Conservation (phyloP, 2,329 filamentous ascomycete species). For the Fusarium devonianum region DNA sequence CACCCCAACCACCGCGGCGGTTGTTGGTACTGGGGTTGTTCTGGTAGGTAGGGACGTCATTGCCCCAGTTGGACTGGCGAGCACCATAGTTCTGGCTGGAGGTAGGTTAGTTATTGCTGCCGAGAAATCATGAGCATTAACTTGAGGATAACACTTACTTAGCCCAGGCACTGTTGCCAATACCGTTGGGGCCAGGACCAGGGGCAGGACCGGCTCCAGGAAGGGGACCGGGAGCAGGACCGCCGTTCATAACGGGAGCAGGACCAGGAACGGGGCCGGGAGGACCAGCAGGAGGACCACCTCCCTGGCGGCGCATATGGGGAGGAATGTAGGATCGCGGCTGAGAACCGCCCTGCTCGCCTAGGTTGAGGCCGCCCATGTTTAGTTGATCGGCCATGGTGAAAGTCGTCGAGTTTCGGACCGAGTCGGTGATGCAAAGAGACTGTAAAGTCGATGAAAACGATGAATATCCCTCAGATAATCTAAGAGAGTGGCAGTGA, state of each 20-base stretch:
- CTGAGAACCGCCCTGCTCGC: conserved; percentile 45
- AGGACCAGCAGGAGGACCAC: conserved; percentile 18
- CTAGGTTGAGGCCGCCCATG: conserved; percentile 77
- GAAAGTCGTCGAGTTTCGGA: conserved; percentile 42
- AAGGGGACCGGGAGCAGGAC: conserved; percentile 19
- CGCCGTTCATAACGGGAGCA: conserved; percentile 24
- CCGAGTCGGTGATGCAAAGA: conserved; percentile 32
- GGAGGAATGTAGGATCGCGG: conserved; percentile 82
- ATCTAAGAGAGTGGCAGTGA: conserved; percentile 39
- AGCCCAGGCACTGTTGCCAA: conserved; percentile 72
- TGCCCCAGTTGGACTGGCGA: conserved; percentile 47
- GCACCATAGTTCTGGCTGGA: conserved; percentile 44
- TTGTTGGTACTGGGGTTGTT: too few species aligned
- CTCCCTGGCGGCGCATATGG: conserved; percentile 68
- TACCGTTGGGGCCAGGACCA: conserved; percentile 51
- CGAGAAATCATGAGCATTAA: neutral
- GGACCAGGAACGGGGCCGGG: conserved; percentile 19
- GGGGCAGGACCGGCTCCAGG: conserved; percentile 8
- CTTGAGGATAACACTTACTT: conserved; percentile 53
- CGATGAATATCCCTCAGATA: conserved; percentile 41
- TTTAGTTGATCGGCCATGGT: conserved; percentile 86
- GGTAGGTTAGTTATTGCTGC: conserved; percentile 28
- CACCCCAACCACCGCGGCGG: conserved; percentile 46
- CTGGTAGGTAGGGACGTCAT: conserved; percentile 41
- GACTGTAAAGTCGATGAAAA: conserved; percentile 25